Conservation (phyloP, 305 asterid genomes). For the Nicotiana rustica region DNA sequence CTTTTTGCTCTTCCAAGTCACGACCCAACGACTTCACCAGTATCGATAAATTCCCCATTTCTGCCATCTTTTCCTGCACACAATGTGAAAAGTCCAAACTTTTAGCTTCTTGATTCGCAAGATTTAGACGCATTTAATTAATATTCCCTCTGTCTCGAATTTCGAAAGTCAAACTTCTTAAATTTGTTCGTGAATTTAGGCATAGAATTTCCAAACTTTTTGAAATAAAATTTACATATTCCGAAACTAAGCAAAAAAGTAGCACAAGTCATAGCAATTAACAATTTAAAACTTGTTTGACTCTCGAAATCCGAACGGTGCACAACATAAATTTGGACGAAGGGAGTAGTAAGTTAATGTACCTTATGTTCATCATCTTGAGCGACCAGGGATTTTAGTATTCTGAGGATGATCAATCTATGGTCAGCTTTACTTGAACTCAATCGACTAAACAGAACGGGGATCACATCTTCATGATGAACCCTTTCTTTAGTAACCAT, state of each 20-base stretch:
- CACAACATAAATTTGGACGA: background rate
- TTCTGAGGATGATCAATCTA: conserved; percentile 58
- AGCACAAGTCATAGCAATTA: too few relatives aligned
- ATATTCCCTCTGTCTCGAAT: background rate
- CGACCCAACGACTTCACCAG: conserved; percentile 72
- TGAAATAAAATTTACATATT: too few relatives aligned
- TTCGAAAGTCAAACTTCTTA: too few relatives aligned
- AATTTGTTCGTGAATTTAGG: too few relatives aligned
- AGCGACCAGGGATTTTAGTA: conserved; percentile 51
- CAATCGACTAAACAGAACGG: conserved; percentile 54
- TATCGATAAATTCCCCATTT: conserved; percentile 52
- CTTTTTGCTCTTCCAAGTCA: conserved; percentile 71
- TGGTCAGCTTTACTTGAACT: conserved; percentile 52
- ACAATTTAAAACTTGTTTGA: too few relatives aligned
- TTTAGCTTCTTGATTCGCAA: background rate
- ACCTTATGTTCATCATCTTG: conserved; percentile 69
- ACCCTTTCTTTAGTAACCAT: conserved; percentile 49
- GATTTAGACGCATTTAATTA: background rate
- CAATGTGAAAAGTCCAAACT: conserved; percentile 41
- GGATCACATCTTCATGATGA: conserved; percentile 58
- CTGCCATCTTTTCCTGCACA: conserved; percentile 83
- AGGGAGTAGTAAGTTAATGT: conserved; percentile 11
- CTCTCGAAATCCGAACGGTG: too few relatives aligned
- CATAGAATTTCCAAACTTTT: too few relatives aligned
- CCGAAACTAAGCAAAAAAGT: too few relatives aligned